phyloP scores from a whole-genome alignment of 2,329 filamentous ascomycete genomes.

The Calonectria montana region DNA sequence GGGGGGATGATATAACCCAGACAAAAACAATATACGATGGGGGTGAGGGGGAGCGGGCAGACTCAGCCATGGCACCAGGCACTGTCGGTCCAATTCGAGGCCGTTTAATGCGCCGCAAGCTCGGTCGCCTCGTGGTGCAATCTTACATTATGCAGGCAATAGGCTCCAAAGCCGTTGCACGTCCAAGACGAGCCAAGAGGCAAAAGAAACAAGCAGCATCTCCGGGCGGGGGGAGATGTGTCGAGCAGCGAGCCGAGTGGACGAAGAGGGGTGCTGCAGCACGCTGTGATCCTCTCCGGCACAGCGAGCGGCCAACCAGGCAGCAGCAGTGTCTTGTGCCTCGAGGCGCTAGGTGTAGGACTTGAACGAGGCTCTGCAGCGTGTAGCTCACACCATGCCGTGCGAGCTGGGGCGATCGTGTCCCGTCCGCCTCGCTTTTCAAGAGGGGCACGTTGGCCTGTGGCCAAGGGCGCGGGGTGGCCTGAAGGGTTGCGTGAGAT shows the following conservation, averaged over 20 bases:
- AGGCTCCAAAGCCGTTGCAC: constrained; percentile 36
- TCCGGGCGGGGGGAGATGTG: background rate
- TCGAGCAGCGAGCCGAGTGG: constrained; percentile 7
- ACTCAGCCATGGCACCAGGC: background rate
- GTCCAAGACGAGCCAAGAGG: constrained; percentile 18
- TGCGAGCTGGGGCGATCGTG: constrained; percentile 37
- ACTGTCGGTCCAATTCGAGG: background rate
- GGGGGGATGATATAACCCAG: constrained; percentile 16
- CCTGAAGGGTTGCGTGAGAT: constrained; percentile 26
- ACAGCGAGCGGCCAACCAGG: background rate
- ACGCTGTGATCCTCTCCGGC: background rate
- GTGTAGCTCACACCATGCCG: constrained; percentile 28
- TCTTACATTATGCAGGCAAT: constrained; percentile 42
- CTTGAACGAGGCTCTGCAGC: constrained; percentile 35
- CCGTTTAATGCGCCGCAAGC: constrained; percentile 16
- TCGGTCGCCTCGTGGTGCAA: constrained; percentile 31
- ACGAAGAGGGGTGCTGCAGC: background rate
- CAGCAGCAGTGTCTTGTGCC: background rate
- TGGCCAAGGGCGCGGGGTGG: constrained; percentile 18
- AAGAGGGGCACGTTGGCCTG: constrained; percentile 21
- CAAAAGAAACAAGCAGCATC: constrained; percentile 8
- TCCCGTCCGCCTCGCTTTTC: constrained; percentile 42
- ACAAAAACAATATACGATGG: constrained; percentile 8
- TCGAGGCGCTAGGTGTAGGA: background rate
- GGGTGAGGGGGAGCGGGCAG: background rate